Conservation (phyloP, 1,284 basidiomycete species). For the Puccinia polysora region DNA sequence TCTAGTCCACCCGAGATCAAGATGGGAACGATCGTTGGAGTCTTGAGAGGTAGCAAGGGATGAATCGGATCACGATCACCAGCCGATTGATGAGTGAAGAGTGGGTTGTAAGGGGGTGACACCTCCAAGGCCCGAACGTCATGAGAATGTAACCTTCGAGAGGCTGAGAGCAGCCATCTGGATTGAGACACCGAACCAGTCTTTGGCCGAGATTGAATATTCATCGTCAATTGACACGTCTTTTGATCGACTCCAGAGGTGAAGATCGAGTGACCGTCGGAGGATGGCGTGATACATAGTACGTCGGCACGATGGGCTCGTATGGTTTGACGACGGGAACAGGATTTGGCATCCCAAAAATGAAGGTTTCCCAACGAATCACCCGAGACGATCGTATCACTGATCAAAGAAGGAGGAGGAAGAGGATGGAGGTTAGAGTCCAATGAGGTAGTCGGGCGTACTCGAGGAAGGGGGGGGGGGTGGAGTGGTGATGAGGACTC, state of each 20-base stretch:
- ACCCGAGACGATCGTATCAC: constrained; percentile 90
- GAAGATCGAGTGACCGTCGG: constrained; percentile 78
- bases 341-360: constrained; percentile 88
- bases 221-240: constrained; percentile 71
- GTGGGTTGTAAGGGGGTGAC: constrained; percentile 74
- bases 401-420: constrained; percentile 54
- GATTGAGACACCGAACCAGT: constrained; percentile 51
- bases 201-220: constrained; percentile 58
- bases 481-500: constrained; percentile 50
- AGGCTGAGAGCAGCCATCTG: constrained; percentile 74
- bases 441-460: not conserved
- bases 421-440: not conserved
- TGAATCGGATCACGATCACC: constrained; percentile 46
- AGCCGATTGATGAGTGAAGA: constrained; percentile 57
- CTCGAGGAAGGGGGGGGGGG: not conserved
- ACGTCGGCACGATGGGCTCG: constrained; percentile 86
- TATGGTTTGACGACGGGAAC: constrained; percentile 82
- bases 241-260: constrained; percentile 96
- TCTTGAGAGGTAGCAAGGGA: too few species aligned
- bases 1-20: constrained; percentile 89
- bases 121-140: constrained; percentile 85
- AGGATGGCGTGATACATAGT: constrained; percentile 74
- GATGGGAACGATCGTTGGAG: constrained; percentile 61
- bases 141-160: constrained; percentile 84
- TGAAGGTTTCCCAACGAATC: constrained; percentile 93